These are phyloP conservation scores for Quercus phellos DNA, from an alignment of 331 rosid genomes.

Conservation along the genomic window DNA sequence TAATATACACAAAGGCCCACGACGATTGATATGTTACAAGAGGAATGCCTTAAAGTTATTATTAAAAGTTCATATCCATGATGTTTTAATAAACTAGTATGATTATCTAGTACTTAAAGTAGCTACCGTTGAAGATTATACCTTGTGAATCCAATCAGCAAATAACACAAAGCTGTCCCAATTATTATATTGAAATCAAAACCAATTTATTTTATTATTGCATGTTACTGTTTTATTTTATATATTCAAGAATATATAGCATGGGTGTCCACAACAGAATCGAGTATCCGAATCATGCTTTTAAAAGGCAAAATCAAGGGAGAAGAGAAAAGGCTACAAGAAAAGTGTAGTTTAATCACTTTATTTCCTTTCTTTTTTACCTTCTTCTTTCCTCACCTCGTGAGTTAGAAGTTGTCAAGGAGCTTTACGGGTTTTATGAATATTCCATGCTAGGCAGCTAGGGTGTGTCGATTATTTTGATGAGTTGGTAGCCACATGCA, in stretches of 20 bases:
- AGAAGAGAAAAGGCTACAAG: constrained; percentile 3
- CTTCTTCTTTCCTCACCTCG: background rate
- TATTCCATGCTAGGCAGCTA: too few species aligned
- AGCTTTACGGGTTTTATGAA: constrained; percentile 21
- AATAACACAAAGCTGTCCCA: background rate
- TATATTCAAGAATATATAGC: background rate
- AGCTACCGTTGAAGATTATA: constrained; percentile 1
- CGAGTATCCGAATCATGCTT: constrained; percentile 11
- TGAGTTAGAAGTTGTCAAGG: background rate
- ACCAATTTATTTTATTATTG: background rate
- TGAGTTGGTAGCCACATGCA: constrained; percentile 5
- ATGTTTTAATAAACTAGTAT: constrained; percentile 14
- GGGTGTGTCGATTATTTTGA: background rate
- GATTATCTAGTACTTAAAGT: constrained; percentile 34
- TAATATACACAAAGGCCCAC: constrained; percentile 1
- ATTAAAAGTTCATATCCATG: constrained; percentile 5
- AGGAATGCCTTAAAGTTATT: background rate
- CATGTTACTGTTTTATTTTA: background rate
- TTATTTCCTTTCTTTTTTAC: background rate
- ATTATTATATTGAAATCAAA: background rate
- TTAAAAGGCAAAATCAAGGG: constrained; percentile 9
- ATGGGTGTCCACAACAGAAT: background rate
- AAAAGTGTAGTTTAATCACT: background rate
- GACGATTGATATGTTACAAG: constrained; percentile 17
- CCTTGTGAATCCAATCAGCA: constrained; percentile 26